A percentile compares a stretch with the other conserved stretches of the same genome.
Conservation (phyloP, 139 green algal species). For the Coccomyxa sp. region DNA sequence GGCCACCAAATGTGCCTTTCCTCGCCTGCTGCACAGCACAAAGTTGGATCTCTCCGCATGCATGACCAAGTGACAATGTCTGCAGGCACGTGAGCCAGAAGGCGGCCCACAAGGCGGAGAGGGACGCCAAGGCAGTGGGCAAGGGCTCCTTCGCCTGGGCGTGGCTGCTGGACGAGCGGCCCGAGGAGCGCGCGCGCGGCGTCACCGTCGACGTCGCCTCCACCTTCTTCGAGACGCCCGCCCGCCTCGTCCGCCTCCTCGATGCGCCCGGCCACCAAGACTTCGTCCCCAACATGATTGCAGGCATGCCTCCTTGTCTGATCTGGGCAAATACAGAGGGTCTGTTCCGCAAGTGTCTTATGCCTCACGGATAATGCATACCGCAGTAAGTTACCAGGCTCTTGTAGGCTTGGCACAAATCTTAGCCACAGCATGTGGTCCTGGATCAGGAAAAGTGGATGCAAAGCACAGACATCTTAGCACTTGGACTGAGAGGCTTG, state of each 20-base stretch:
- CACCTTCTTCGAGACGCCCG: constrained; percentile 41
- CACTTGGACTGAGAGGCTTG: background rate
- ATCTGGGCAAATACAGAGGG: no score
- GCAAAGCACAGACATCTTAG: background rate
- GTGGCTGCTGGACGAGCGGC: constrained; percentile 92
- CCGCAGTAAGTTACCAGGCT: no score
- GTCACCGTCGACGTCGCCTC: constrained; percentile 95
- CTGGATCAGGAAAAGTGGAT: no score
- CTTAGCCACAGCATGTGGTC: no score
- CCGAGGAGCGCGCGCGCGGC: constrained; percentile 85
- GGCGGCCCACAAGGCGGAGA: constrained; percentile 59
- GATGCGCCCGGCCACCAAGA: constrained; percentile 95
- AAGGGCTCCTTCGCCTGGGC: constrained; percentile 96
- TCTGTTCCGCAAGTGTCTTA: no score
- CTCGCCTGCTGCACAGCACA: no score
- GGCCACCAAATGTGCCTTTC: no score
- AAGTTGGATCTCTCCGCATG: no score
- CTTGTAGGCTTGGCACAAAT: no score
- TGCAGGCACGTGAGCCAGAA: constrained; percentile 43
- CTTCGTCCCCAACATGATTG: constrained; percentile 98
- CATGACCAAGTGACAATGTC: background rate
- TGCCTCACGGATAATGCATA: no score
- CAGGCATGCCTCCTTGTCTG: no score
- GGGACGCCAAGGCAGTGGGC: constrained; percentile 68
- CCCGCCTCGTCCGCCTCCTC: constrained; percentile 70